Evolutionary conservation across 495 filamentous ascomycete species (phyloP), one percentile per base, ranked within the genome.

Genomic region (Hypoxylon fuscum): DNA sequence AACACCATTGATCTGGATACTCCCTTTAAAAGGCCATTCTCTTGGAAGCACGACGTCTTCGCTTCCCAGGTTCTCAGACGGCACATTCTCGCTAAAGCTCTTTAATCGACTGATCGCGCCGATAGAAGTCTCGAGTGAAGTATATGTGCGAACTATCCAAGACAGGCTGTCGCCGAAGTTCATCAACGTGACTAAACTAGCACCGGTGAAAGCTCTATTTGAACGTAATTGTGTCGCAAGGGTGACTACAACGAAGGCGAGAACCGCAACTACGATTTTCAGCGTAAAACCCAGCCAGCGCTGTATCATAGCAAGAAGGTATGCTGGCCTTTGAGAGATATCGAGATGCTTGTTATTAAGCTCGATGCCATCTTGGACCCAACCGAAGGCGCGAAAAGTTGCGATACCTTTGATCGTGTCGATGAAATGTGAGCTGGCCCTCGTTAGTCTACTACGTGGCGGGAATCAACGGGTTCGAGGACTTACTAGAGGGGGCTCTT

Each of bases 161-260:
- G 61, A 60, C 12, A 76, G 42, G 3, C 32, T 65, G 3, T 49
- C 32, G 9, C 65, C 69, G 22, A 74, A 66, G 2, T 44, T 35
- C 40, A 78, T 69, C 9, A 78, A 57, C 4, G 71, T 73, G 10
- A 75, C 66, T 23, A 79, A 32, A 0, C 83, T 81, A 11, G 88
- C 82, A 37, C 87, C 87, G 10, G 84, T 74, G 37, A 77, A 81
- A 6, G 80, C 85, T 3, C 78, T 74, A 50, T 75, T 75, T 3
- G 71, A 69, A 21, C 63, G 60, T n/a, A 79, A 59, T 42, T 66
- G 65, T 3, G 75, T 67, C 0, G 72, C 66, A 2, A 79, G 49
- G 2, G 72, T 66, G 1, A 75, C 68, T 4, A 79, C 49, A 15
- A 74, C 31, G 7, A 74, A 43, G 2, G 74, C 77, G 7, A 79